Conservation (phyloP, 306 rosid genomes). For the Quercus suber region DNA sequence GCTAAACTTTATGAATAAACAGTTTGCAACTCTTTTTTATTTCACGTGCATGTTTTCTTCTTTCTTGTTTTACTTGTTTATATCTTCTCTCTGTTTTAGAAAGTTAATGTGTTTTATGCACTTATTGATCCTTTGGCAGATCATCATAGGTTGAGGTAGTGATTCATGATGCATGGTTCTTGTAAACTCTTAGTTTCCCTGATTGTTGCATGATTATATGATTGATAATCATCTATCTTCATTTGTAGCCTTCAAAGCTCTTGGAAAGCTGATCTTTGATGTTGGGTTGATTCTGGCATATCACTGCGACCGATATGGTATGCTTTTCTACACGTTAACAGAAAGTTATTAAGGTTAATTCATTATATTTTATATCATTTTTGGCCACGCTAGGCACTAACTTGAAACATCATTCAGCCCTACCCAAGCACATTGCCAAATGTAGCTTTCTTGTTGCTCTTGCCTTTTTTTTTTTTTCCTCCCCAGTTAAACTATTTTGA, state of each 20-base stretch:
- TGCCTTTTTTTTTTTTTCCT: not conserved
- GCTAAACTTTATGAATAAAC: constrained; percentile 6
- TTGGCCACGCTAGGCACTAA: not conserved
- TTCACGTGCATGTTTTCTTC: not conserved
- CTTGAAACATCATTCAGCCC: not conserved
- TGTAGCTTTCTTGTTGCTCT: constrained; percentile 1
- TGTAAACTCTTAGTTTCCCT: not conserved
- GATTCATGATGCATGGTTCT: not conserved
- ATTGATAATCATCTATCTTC: constrained; percentile 13
- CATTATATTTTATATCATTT: not conserved
- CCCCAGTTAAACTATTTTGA: not conserved
- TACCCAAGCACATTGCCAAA: not conserved
- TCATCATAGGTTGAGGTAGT: constrained; percentile 6
- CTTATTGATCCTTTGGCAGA: constrained; percentile 10
- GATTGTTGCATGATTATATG: constrained; percentile 16
- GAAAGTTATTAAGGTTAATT: not conserved
- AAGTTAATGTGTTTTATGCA: constrained; percentile 10
- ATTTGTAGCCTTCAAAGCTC: constrained; percentile 82
- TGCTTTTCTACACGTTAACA: constrained; percentile 3
- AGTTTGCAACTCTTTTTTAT: not conserved
- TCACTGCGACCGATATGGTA: constrained; percentile 92
- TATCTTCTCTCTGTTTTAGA: constrained; percentile 5
- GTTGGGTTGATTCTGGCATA: constrained; percentile 92
- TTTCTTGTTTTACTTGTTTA: constrained; percentile 16
- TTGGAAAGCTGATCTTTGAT: constrained; percentile 84